These are phyloP conservation scores for Blumeriella jaapii DNA, from an alignment of 2,329 filamentous ascomycete genomes.

Conservation along the genomic window DNA sequence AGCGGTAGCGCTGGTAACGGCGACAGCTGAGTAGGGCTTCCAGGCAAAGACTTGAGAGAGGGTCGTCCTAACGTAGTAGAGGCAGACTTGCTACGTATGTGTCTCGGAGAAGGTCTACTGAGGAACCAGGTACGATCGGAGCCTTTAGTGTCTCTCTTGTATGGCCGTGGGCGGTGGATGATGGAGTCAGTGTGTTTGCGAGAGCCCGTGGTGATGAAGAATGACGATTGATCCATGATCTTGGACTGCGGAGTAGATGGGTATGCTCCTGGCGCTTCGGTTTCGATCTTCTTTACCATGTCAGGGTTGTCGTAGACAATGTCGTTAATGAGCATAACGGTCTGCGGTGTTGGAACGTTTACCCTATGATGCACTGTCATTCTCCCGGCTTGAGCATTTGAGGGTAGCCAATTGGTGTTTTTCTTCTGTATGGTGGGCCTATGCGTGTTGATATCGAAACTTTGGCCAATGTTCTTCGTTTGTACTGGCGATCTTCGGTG, in stretches of 20 bases:
- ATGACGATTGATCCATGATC: slow-evolving; percentile 11
- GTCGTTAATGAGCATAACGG: slow-evolving; percentile 44
- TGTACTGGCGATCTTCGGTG: slow-evolving; percentile 24
- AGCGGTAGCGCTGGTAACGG: slow-evolving; percentile 30
- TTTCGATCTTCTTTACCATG: slow-evolving; percentile 38
- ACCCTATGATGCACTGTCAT: slow-evolving; percentile 8
- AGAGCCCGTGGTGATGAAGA: slow-evolving; percentile 6
- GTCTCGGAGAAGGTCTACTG: slow-evolving; percentile 31
- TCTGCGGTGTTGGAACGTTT: slow-evolving; percentile 30
- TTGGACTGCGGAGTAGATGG: slow-evolving; percentile 13
- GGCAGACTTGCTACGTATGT: slow-evolving; percentile 38
- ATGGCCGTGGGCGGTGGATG: slow-evolving; percentile 27
- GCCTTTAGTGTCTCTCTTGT: slow-evolving; percentile 17
- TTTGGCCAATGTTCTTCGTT: slow-evolving; percentile 13
- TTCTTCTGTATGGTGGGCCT: slow-evolving; percentile 16
- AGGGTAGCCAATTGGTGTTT: slow-evolving; percentile 19
- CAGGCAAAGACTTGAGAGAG: slow-evolving; percentile 33
- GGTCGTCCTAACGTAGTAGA: slow-evolving; percentile 36
- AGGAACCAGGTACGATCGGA: slow-evolving; percentile 37
- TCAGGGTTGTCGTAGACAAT: slow-evolving; percentile 43
- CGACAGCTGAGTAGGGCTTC: slow-evolving; percentile 38
- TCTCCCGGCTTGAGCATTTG: slow-evolving; percentile 20
- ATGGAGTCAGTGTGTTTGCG: slow-evolving; percentile 21
- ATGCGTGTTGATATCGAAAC: not conserved
- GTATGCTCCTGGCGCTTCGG: slow-evolving; percentile 30